Conservation (phyloP, 2,329 filamentous ascomycete species). For the Malbranchea zuffiana region DNA sequence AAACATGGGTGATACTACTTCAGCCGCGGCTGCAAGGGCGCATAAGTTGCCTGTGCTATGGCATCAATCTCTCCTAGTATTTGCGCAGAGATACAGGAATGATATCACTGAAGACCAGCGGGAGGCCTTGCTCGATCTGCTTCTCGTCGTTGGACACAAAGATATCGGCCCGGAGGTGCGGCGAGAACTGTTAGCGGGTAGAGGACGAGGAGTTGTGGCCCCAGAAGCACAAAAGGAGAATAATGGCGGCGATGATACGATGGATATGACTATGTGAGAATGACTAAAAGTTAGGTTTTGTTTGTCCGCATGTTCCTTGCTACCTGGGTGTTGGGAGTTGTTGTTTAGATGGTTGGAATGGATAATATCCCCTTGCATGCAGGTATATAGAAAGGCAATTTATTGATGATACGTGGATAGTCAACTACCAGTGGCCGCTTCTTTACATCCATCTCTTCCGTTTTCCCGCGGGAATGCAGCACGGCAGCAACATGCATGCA, state of each 20-base stretch:
- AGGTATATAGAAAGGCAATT: neutral
- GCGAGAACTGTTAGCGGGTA: slow-evolving; percentile 74
- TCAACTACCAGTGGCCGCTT: no score
- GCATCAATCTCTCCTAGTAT: slow-evolving; percentile 87
- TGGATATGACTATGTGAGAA: slow-evolving; percentile 52
- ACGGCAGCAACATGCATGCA: no score
- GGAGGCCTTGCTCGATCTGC: slow-evolving; percentile 77
- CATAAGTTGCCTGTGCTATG: slow-evolving; percentile 78
- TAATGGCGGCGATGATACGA: slow-evolving; percentile 76
- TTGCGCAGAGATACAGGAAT: slow-evolving; percentile 88
- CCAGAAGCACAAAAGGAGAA: slow-evolving; percentile 37
- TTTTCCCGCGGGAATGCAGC: no score
- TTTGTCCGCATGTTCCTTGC: no score
- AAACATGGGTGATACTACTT: slow-evolving; percentile 33
- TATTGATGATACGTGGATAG: no score
- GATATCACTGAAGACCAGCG: slow-evolving; percentile 93
- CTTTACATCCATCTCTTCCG: no score
- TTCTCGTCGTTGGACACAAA: slow-evolving; percentile 74
- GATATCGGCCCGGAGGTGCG: slow-evolving; percentile 85
- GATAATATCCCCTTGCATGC: neutral
- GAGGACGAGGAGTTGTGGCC: slow-evolving; percentile 63
- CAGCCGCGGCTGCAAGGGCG: slow-evolving; percentile 41
- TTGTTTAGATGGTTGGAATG: neutral
- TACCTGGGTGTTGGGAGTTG: neutral
- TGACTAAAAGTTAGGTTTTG: neutral